phyloP scores from a whole-genome alignment of 352 stramenopile genomes.

The Elongisporangium prolatum region DNA sequence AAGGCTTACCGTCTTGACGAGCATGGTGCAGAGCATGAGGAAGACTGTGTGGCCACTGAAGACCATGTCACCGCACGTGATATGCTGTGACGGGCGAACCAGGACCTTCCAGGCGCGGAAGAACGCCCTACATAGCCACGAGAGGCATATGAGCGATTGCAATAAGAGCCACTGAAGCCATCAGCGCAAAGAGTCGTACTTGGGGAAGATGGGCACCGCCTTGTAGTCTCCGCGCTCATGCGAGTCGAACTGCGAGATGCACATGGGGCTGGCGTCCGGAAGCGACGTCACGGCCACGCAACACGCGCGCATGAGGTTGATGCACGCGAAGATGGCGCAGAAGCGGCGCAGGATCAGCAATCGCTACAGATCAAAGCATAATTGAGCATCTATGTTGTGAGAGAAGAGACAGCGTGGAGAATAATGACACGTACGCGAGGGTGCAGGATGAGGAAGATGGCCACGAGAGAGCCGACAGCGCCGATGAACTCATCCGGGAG shows the following conservation, averaged over 20 bases:
- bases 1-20: conserved; percentile 60
- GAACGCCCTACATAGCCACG: conserved; percentile 71
- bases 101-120: conserved; percentile 79
- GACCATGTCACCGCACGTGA: conserved; percentile 88
- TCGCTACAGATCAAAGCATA: conserved; percentile 26
- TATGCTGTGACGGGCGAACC: conserved; percentile 77
- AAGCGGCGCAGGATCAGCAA: conserved; percentile 81
- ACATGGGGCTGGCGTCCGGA: conserved; percentile 81
- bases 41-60: conserved; percentile 87
- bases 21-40: conserved; percentile 79
- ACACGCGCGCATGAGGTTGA: conserved; percentile 84
- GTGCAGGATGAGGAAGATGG: conserved; percentile 65
- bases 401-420: neutral
- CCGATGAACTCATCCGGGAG: conserved; percentile 81
- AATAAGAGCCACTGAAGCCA: neutral
- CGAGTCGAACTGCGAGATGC: conserved; percentile 82
- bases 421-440: conserved; percentile 45
- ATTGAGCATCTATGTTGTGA: conserved; percentile 2
- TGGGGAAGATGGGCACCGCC: conserved; percentile 82
- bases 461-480: conserved; percentile 60
- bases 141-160: conserved; percentile 1
- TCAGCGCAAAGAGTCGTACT: conserved; percentile 30
- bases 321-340: conserved; percentile 79
- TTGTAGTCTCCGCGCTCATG: conserved; percentile 68
- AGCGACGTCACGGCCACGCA: conserved; percentile 85